Base-by-base conservation (phyloP, 2,329 filamentous ascomycete genomes). In the Fusarium phyllophilum region DNA sequence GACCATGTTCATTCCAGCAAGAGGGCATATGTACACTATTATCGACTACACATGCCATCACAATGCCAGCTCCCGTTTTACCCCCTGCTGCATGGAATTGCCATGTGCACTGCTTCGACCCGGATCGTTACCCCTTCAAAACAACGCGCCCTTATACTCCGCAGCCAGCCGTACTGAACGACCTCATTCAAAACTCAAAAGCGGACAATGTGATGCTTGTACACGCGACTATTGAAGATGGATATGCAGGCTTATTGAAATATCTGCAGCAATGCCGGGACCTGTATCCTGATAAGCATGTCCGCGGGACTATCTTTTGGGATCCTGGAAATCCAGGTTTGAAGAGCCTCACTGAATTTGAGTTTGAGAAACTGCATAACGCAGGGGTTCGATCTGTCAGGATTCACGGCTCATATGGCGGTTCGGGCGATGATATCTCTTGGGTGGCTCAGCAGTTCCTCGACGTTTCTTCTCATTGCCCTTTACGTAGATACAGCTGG, bases 191-290 rank as follows among this genome's bases (percentile, higher is more conserved):
- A 8, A 44, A 60, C n/a, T 66, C 52, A 11, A 46, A 29, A 7
- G 33, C 45, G 0, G 45, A 52, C 2, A 66, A 67, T 18, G 24
- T 68, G 20, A 60, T 68, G 62, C 38, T 68, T 7, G 52, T 68
- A 9, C 65, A 68, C 15, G 62, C 62, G 3, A 66, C 62, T 2
- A 66, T 67, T 31, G 62, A 67, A 6, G n/a, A 67, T 59, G 64
- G 62, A 2, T 67, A 41, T 12, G 13, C 18, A 10, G 64, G 64
- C 3, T 36, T 67, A 0, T 1, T 67, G 10, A 36, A 34, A 12
- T 24, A 48, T 6, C 7, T 68, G 4, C 24, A 38, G 13, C 8
- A 66, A 22, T 24, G 20, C 1, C 62, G n/a, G 7, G 24, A 18
- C 1, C 1, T 9, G 2, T 36, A 42, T 8, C 26, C 62, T 3